phyloP scores from a whole-genome alignment of 768 basidiomycete genomes.

The Mrakia hoshinonis region DNA sequence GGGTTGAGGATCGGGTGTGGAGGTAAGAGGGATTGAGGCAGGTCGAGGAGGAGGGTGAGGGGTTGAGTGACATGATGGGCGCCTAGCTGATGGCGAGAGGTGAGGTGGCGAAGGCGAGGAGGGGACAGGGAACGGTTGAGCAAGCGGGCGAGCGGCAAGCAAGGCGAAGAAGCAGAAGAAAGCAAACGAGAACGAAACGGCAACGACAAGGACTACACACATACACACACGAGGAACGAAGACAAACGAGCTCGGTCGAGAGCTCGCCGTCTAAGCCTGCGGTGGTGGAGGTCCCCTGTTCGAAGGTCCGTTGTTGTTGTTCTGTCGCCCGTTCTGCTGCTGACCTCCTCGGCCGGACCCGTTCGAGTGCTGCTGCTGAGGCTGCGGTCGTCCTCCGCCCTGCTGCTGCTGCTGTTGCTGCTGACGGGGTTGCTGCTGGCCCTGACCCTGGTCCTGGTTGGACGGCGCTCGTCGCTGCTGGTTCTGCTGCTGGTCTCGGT shows the following conservation, averaged over 20 bases:
- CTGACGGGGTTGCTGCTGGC: slow-evolving; percentile 20
- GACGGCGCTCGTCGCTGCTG: background rate
- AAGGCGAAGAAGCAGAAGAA: background rate
- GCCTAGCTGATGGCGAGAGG: background rate
- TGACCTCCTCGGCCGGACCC: slow-evolving; percentile 43
- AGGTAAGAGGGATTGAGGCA: background rate
- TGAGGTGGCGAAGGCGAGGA: background rate
- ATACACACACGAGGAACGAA: no score
- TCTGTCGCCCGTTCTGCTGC: background rate
- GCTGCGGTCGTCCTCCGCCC: background rate
- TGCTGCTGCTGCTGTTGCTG: slow-evolving; percentile 29
- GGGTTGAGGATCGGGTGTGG: no score
- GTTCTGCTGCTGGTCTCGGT: slow-evolving; percentile 10
- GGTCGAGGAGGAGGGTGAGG: background rate
- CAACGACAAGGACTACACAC: background rate
- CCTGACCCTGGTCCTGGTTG: slow-evolving; percentile 3
- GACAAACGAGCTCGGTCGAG: background rate
- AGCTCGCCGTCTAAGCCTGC: background rate
- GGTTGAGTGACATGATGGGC: background rate
- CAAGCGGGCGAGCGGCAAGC: background rate
- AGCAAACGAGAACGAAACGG: background rate
- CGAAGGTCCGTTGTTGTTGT: slow-evolving; percentile 13
- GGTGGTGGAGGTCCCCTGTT: background rate
- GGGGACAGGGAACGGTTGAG: background rate
- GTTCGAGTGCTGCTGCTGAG: slow-evolving; percentile 28